Evolutionary conservation across 2,329 filamentous ascomycete species (phyloP), one percentile per base, ranked within the genome.

Genomic region (Pseudocercospora musae): DNA sequence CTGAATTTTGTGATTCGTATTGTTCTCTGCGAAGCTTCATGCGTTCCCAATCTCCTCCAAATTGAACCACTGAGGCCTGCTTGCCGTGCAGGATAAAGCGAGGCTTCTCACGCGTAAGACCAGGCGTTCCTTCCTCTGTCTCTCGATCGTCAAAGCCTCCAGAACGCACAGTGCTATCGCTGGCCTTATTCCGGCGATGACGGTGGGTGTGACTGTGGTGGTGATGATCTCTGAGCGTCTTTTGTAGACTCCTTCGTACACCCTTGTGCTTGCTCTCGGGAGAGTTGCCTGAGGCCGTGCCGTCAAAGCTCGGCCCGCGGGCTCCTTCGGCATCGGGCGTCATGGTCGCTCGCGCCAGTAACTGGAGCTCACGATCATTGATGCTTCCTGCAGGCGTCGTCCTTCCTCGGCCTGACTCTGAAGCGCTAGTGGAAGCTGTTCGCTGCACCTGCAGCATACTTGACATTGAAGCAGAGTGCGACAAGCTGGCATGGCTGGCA

Each of bases 31-130:
- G 68, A 29, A 67, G 31, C 53, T 69, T 68, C 69, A 76, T 75
- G 27, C 70, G 71, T 49, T 75, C 74, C 80, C 96, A 88, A 70
- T 96, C 94, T n/a, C 88, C 87, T 8, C 93, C 92, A 74, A 99
- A 96, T n/a, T 91, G 96, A 69, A 99, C 91, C 60, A 99, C 91
- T 0, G 92, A 96, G 2, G 95, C 95, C 77, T 99, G 98, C 80
- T 98, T 99, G 64, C 95, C 94, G 72, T 99, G 95, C 3, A 99
- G 88, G 3, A 95, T 96, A 75, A 99, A 99, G 70, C 91, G 96
- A 4, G 92, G 92, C 11, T 90, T 87, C 11, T 89, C 89, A 53
- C 95, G 87, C 6, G 89, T 82, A 11, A 99, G 82, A 10, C 89
- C 87, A 21, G 73, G 72, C 68, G 91, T 89, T 40, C 73, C 89